Base-by-base conservation (phyloP, 306 rosid genomes). In the Lablab purpureus region DNA sequence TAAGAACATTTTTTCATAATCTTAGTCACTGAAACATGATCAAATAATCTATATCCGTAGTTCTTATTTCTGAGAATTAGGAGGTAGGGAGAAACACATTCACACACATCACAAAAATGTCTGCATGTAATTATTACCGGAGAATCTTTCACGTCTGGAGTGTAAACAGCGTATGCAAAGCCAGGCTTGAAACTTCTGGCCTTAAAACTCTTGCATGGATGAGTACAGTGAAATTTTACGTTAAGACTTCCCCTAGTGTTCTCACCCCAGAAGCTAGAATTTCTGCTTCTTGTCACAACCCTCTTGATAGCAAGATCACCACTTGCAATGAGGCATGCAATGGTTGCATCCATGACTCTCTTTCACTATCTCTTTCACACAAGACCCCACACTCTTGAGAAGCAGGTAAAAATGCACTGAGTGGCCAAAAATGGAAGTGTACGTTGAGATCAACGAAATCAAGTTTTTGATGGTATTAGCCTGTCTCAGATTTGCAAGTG, bases 211-310 rank as follows among this genome's bases (percentile, higher is more conserved):
- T 81, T 90, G 73, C 74, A 47, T 49, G 52, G 22, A 43, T 69
- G 82, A 49, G 59, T 41, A 37, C 69, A 81, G 60, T 51, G 80
- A 68, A 79, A 86, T 41, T 76, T 83, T 27, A 70, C 13, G n/a
- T 77, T 88, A 4, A 71, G 41, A 52, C 84, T 85, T 45, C 87
- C 81, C 49, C 74, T 77, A 28, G 89, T 51, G 56, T 69, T 69
- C 82, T 91, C 92, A 59, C 97, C 95, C 92, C 86, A 93, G 47
- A 93, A 86, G 17, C 67, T 75, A 27, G 79, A 58, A 37, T 75
- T 56, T 72, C 58, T 84, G 54, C 83, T 74, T 79, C 76, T 67
- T 17, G 27, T 19, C 23, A 36, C 64, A 56, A 68, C 49, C 1
- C 49, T 64, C 10, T 45, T 71, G 50, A 74, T 55, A 12, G 58